Evolutionary conservation across 75 land plant species (phyloP).

Genomic region (Larix kaempferi): DNA sequence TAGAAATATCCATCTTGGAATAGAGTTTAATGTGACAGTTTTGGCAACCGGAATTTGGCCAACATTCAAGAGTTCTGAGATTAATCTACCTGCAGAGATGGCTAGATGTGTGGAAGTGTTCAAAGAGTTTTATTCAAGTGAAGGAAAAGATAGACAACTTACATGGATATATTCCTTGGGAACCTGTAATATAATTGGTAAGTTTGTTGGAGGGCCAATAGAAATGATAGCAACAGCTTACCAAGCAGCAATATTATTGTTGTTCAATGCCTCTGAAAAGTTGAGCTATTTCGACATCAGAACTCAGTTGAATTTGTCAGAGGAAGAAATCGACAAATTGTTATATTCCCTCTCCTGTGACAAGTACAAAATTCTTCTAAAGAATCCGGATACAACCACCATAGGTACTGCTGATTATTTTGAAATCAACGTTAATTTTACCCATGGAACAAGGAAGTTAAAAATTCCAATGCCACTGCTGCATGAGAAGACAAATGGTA

Average conservation of each 20-base stretch:
- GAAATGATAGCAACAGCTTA: no score
- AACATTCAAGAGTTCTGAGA: conserved; percentile 80
- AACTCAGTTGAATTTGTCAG: conserved; percentile 71
- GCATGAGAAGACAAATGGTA: no score
- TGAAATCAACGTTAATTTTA: conserved; percentile 86
- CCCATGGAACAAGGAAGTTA: conserved; percentile 79
- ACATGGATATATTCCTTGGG: conserved; percentile 92
- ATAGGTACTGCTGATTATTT: conserved; percentile 62
- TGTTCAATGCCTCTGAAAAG: conserved; percentile 54
- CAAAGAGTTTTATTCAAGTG: conserved; percentile 70
- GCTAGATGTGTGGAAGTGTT: conserved; percentile 80
- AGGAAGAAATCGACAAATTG: conserved; percentile 77
- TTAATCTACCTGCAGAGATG: conserved; percentile 89
- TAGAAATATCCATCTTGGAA: conserved; percentile 60
- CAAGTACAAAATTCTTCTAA: conserved; percentile 75
- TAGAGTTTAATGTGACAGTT: conserved; percentile 88
- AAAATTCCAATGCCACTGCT: conserved; percentile 63
- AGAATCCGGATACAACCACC: conserved; percentile 65
- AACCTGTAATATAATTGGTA: conserved; percentile 63
- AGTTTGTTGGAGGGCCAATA: no score
- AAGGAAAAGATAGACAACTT: conserved; percentile 74
- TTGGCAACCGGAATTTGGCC: conserved; percentile 95
- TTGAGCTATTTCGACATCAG: conserved; percentile 83
- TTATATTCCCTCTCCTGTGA: conserved; percentile 84
- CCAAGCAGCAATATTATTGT: no score